Evolutionary conservation across 1,284 basidiomycete species (phyloP).

Genomic region (Leccinum fuscescens): DNA sequence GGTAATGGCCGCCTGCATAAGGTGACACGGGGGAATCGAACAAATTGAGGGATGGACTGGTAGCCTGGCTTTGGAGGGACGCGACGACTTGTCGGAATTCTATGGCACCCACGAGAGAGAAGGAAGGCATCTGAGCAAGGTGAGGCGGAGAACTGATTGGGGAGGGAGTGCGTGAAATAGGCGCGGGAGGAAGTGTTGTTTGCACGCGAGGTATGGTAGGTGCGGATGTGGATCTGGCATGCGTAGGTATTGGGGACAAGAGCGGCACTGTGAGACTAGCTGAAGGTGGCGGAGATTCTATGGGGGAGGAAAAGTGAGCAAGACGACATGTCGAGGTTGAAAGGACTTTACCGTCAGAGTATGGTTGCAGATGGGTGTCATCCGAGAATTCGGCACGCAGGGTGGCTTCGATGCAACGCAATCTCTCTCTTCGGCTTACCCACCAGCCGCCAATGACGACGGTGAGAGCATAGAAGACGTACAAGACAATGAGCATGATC

Average conservation of each 20-base stretch:
- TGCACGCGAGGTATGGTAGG: conserved; percentile 41
- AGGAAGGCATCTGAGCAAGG: conserved; percentile 65
- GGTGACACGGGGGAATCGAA: conserved; percentile 72
- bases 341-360: conserved; percentile 55
- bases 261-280: conserved; percentile 16
- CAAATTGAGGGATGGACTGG: conserved; percentile 52
- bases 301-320: conserved; percentile 22
- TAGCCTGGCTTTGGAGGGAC: conserved; percentile 67
- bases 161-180: conserved; percentile 40
- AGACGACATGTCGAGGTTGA: conserved; percentile 8
- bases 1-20: conserved; percentile 73
- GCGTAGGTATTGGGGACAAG: conserved; percentile 30
- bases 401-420: conserved; percentile 47
- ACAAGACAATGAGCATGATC: conserved; percentile 69
- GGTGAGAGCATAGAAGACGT: conserved; percentile 73
- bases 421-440: conserved; percentile 52
- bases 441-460: conserved; percentile 84
- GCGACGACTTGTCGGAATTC: conserved; percentile 91
- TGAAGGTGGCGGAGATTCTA: conserved; percentile 9
- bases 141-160: conserved; percentile 36
- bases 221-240: conserved; percentile 37
- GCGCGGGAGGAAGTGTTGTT: conserved; percentile 38
- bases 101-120: conserved; percentile 89
- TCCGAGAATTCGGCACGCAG: conserved; percentile 64
- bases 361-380: conserved; percentile 45